A percentile compares a stretch with the other conserved stretches of the same genome.
phyloP scores from a whole-genome alignment of 2,329 filamentous ascomycete genomes.

The Colletotrichum sp. region DNA sequence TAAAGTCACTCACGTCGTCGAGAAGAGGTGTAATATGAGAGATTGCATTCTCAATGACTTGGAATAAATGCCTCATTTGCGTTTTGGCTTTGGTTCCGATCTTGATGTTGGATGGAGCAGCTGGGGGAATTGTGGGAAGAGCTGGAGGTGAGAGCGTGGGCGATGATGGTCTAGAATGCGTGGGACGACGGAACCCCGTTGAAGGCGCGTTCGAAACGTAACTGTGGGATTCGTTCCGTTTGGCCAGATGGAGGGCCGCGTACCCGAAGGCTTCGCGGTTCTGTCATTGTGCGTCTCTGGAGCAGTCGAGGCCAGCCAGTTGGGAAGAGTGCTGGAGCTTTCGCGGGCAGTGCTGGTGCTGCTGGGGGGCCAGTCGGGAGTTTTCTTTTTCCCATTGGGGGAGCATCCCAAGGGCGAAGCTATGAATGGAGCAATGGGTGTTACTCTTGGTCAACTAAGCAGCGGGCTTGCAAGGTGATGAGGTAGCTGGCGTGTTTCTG shows the following conservation, averaged over 20 bases:
- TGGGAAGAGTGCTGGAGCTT: neutral
- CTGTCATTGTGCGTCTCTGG: neutral
- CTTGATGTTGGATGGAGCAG: neutral
- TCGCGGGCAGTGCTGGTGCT: neutral
- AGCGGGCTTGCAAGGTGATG: neutral
- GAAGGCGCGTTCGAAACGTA: neutral
- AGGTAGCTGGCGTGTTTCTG: slow-evolving; percentile 13
- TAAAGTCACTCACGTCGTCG: neutral
- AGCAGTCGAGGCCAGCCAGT: neutral
- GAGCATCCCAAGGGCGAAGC: neutral
- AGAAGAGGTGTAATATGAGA: neutral
- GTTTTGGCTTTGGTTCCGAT: neutral
- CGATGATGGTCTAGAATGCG: slow-evolving; percentile 7
- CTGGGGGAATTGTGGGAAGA: neutral
- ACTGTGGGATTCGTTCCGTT: neutral
- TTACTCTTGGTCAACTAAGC: slow-evolving; percentile 2
- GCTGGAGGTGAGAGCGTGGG: neutral
- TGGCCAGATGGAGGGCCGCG: neutral
- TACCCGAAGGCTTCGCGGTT: neutral
- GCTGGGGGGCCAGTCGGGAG: neutral
- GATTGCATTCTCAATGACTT: neutral
- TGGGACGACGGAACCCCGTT: neutral
- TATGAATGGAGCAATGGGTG: neutral
- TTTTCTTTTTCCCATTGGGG: neutral
- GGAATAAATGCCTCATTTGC: slow-evolving; percentile 2